Evolutionary conservation across 192 early-diverging fungal genomes (phyloP).

Genomic region (Coemansia furcata): DNA sequence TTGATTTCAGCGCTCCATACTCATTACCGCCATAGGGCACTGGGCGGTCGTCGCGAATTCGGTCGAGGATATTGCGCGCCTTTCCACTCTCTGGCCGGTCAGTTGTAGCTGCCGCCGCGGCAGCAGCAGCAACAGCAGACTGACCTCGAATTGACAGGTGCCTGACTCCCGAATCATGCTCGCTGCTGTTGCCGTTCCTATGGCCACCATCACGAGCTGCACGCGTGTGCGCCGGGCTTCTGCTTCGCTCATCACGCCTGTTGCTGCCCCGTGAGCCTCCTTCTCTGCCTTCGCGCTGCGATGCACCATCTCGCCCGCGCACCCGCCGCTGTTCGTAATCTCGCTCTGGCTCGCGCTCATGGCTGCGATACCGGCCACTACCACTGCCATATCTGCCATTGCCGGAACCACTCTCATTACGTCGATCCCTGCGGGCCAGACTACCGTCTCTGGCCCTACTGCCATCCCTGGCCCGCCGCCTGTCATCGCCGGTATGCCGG

Average conservation of each 20-base stretch:
- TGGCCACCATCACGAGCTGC: neutral
- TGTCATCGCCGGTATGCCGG: neutral
- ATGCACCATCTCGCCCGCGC: conserved; percentile 1
- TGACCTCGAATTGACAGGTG: conserved; percentile 9
- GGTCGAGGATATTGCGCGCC: conserved; percentile 28
- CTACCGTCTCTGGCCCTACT: conserved; percentile 7
- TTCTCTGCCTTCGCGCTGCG: conserved; percentile 4
- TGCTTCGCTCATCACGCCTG: conserved; percentile 20
- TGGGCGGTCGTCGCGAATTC: conserved; percentile 29
- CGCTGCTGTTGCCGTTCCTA: neutral
- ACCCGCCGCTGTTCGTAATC: neutral
- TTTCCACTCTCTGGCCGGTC: conserved; percentile 7
- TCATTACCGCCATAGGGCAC: neutral
- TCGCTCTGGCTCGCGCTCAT: conserved; percentile 6
- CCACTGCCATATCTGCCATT: neutral
- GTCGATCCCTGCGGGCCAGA: neutral
- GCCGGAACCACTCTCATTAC: neutral
- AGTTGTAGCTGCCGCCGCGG: neutral
- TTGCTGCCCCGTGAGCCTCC: conserved; percentile 6
- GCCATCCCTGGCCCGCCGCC: conserved; percentile 3
- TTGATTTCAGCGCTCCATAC: neutral
- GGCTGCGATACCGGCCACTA: neutral
- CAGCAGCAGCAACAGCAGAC: conserved; percentile 3
- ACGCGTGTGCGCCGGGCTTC: conserved; percentile 25
- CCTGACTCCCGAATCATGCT: conserved; percentile 17